Percentiles rank a stretch among this genome's conserved stretches.
These are phyloP conservation scores for Aureobasidium sp. DNA, from an alignment of 2,329 filamentous ascomycete genomes.

Conservation along the genomic window DNA sequence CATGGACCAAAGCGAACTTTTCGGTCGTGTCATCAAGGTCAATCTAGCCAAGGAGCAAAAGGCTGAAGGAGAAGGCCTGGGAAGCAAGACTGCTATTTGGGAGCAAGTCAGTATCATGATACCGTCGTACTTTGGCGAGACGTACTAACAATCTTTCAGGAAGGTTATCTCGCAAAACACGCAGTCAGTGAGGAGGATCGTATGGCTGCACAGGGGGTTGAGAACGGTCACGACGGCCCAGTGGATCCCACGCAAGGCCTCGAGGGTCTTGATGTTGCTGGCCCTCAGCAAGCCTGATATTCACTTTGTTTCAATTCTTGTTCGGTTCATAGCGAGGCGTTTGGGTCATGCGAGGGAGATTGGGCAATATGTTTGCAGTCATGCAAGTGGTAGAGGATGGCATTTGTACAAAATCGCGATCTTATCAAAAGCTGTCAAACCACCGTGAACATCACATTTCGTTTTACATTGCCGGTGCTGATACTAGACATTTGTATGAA, in stretches of 20 bases:
- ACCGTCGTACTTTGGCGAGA: neutral
- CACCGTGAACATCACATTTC: neutral
- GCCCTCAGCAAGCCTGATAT: conserved; percentile 67
- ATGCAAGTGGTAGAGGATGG: neutral
- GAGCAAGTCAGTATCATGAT: conserved; percentile 66
- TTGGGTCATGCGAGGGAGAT: neutral
- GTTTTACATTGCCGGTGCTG: neutral
- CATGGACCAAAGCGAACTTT: conserved; percentile 96
- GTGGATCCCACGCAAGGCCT: conserved; percentile 94
- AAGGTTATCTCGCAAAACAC: conserved; percentile 86
- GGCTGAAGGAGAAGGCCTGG: conserved; percentile 76
- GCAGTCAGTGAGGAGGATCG: conserved; percentile 76
- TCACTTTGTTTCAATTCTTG: neutral
- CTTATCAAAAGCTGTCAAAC: neutral
- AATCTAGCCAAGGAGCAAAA: conserved; percentile 88
- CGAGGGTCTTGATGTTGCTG: conserved; percentile 87
- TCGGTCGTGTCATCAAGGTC: conserved; percentile 85
- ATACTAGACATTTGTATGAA: neutral
- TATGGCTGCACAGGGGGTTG: conserved; percentile 46
- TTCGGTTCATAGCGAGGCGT: conserved; percentile 10
- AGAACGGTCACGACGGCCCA: conserved; percentile 45
- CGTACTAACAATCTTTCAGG: conserved; percentile 48
- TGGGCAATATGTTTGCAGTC: too few relatives aligned
- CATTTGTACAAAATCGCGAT: neutral
- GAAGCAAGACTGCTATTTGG: conserved; percentile 92